These are phyloP conservation scores for Sporothrix mexicana DNA, from an alignment of 2,329 filamentous ascomycete genomes.

Conservation along the genomic window DNA sequence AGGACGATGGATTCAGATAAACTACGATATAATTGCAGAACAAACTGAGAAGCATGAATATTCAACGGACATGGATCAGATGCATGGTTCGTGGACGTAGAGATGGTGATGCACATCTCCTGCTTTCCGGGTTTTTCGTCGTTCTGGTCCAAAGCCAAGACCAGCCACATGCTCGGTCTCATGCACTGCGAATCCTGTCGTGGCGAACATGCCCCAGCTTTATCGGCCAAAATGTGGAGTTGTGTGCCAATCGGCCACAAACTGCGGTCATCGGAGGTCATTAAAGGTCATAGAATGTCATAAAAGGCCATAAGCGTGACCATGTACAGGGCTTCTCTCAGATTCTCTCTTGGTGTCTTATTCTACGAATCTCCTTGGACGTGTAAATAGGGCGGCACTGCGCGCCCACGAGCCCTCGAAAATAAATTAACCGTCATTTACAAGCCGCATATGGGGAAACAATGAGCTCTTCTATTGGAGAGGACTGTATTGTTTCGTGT, in stretches of 20 bases:
- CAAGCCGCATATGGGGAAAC: neutral
- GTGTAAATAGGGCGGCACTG: neutral
- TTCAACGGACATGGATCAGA: neutral
- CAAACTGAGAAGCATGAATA: neutral
- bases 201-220: conserved; percentile 13
- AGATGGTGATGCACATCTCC: neutral
- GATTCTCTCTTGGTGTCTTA: neutral
- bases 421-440: conserved; percentile 7
- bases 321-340: no score
- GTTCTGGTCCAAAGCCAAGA: neutral
- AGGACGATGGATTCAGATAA: neutral
- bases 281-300: no score
- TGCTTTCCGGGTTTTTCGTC: conserved; percentile 16
- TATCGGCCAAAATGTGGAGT: conserved; percentile 9
- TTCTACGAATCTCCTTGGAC: conserved; percentile 5
- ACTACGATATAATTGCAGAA: neutral
- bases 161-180: conserved; percentile 9
- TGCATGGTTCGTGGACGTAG: no score
- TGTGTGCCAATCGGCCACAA: conserved; percentile 4
- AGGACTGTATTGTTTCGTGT: neutral
- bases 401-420: neutral
- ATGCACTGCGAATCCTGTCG: neutral
- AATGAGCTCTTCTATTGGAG: neutral
- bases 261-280: neutral
- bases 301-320: no score